These are phyloP conservation scores for Leccinum insolens DNA, from an alignment of 1,284 basidiomycete genomes.

Conservation along the genomic window DNA sequence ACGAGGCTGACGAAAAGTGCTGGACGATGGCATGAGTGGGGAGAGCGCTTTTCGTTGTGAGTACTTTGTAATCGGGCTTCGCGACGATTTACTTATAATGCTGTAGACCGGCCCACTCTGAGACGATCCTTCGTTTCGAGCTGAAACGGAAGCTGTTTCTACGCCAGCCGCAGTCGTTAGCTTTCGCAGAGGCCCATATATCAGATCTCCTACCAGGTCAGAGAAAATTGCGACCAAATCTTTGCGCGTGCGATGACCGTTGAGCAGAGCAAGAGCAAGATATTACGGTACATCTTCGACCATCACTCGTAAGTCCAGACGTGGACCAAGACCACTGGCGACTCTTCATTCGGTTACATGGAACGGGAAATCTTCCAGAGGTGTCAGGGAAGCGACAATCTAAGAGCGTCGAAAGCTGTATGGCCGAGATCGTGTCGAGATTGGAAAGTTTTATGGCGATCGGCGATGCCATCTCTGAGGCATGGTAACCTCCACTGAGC, in stretches of 20 bases:
- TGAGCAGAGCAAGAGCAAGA: slow-evolving; percentile 17
- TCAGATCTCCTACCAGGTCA: slow-evolving; percentile 21
- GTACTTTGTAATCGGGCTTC: neutral
- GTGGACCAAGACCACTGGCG: slow-evolving; percentile 12
- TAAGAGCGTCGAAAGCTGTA: slow-evolving; percentile 16
- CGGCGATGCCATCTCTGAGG: slow-evolving; percentile 27
- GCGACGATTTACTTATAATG: neutral
- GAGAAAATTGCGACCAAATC: slow-evolving; percentile 1
- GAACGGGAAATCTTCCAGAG: slow-evolving; percentile 2
- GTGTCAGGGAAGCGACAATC: neutral
- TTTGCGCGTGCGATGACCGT: neutral
- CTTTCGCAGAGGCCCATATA: slow-evolving; percentile 16
- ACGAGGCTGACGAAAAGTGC: slow-evolving; percentile 21
- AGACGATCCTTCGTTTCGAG: slow-evolving; percentile 27
- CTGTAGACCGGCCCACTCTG: slow-evolving; percentile 16
- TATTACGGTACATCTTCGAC: slow-evolving; percentile 14
- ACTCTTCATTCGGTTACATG: slow-evolving; percentile 27
- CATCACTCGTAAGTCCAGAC: slow-evolving; percentile 8
- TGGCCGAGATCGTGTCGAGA: slow-evolving; percentile 26
- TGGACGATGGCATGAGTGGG: slow-evolving; percentile 23
- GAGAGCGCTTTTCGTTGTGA: slow-evolving; percentile 26
- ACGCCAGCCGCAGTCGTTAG: slow-evolving; percentile 15
- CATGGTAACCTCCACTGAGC: neutral
- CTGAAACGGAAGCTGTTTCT: slow-evolving; percentile 25
- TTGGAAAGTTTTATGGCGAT: slow-evolving; percentile 29